These are phyloP conservation scores for Diospyros lotus DNA, from an alignment of 148 eudicot genomes.

Conservation along the genomic window DNA sequence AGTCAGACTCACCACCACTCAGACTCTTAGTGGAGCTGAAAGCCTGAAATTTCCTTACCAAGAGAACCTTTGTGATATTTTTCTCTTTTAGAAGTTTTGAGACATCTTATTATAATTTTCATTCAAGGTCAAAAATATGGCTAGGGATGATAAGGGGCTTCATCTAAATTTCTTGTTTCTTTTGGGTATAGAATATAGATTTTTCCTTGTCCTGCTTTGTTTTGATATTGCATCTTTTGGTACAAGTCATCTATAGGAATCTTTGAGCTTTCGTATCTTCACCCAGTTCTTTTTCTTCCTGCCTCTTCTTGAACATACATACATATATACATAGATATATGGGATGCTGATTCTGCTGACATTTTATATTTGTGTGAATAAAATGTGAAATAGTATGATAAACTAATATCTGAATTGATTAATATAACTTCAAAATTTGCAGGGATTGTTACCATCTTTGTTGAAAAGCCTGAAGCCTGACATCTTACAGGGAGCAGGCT, in stretches of 20 bases:
- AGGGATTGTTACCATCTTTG: background rate
- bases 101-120: background rate
- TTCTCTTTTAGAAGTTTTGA: slow-evolving; percentile 1
- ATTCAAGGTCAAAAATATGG: slow-evolving; percentile 9
- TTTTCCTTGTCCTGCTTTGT: slow-evolving; percentile 2
- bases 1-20: slow-evolving; percentile 28
- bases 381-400: too few relatives aligned
- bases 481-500: background rate
- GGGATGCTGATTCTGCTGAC: too few relatives aligned
- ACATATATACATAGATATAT: too few relatives aligned
- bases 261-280: background rate
- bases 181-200: background rate
- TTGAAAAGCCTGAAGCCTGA: background rate
- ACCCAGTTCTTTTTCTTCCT: too few relatives aligned
- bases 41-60: slow-evolving; percentile 29
- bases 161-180: slow-evolving; percentile 3
- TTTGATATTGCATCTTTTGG: background rate
- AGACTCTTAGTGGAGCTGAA: slow-evolving; percentile 28
- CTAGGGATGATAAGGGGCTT: background rate
- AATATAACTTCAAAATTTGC: too few relatives aligned
- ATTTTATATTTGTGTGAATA: too few relatives aligned
- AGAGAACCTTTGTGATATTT: slow-evolving; percentile 23
- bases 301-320: background rate
- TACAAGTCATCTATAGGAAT: background rate
- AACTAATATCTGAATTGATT: too few relatives aligned